Base-by-base conservation (phyloP, 2,329 filamentous ascomycete species). In the Calonectria ilicicola region DNA sequence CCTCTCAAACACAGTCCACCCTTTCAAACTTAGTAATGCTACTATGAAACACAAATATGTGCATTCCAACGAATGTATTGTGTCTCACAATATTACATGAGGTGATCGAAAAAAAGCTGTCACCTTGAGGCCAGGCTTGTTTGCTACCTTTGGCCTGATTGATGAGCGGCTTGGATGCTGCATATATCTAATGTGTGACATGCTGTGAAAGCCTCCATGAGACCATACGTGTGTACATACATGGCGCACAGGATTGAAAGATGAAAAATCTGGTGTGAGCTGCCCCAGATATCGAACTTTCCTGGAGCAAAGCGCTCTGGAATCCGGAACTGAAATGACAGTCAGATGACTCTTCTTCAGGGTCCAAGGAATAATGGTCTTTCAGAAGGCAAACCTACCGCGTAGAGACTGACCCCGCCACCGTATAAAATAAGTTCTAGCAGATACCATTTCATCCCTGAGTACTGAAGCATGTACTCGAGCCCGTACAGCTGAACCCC, bases 231-330 rank as follows among this genome's bases (percentile, higher is more conserved):
- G 49, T 53, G 9, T 35, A 53, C 6, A 9, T 53, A 53, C 49
- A 53, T 46, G 40, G 75, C 74, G 32, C 72, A 74, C 51, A 76
- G 65, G 26, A 76, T 74, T 9, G 40, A 87, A 46, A 96, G 86
- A 84, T 98, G 95, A 82, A 98, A 98, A 73, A 98, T 92, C 85
- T 98, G 95, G 84, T 98, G 95, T 26, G 94, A 97, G 81, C 92
- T 94, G 23, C 95, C 95, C 89, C 93, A 93, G 49, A 97, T 93
- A 83, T 98, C 95, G 81, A 95, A 97, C n/a, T 82, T 87, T 3
- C 94, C 93, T 0, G 95, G 95, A 64, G 86, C 89, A 79, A 89
- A 89, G 66, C 93, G 88, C 85, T 98, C 95, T 0, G 96, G 95
- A 81, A 95, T 90, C 51, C 95, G 91, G 60, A 91, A 87, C 90